Evolutionary conservation across 140 eudicot species (phyloP).

Genomic region (Erigeron philadelphicus): DNA sequence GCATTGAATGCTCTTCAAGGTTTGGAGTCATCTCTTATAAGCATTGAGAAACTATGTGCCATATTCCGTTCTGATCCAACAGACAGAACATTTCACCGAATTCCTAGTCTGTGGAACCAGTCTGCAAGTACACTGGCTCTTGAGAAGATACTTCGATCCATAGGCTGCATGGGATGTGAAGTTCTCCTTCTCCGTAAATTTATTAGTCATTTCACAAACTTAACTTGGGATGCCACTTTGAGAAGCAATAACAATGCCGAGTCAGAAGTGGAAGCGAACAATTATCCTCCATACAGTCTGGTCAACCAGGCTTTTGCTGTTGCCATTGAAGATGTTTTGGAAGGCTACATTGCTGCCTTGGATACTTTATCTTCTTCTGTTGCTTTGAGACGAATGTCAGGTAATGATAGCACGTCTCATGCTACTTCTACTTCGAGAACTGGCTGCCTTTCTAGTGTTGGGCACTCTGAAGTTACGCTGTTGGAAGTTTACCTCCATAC

Average conservation of each 20-base stretch:
- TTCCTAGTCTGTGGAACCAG: conserved; percentile 64
- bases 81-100: conserved; percentile 69
- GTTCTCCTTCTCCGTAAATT: conserved; percentile 63
- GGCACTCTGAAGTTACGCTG: conserved; percentile 64
- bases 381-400: conserved; percentile 48
- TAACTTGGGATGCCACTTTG: conserved; percentile 25
- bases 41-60: conserved; percentile 53
- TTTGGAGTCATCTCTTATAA: conserved; percentile 60
- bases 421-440: conserved; percentile 5
- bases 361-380: conserved; percentile 72
- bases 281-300: conserved; percentile 42
- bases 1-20: conserved; percentile 89
- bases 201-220: conserved; percentile 48
- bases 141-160: conserved; percentile 64
- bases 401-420: conserved; percentile 19
- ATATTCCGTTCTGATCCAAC: conserved; percentile 57
- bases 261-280: conserved; percentile 18
- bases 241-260: conserved; percentile 16
- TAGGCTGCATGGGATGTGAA: conserved; percentile 66
- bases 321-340: conserved; percentile 68
- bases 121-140: conserved; percentile 63
- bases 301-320: conserved; percentile 91
- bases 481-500: conserved; percentile 85
- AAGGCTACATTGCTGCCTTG: conserved; percentile 67
- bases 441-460: conserved; percentile 64